Evolutionary conservation across 2,329 filamentous ascomycete species (phyloP).

Genomic region (Huntiella moniliformis): DNA sequence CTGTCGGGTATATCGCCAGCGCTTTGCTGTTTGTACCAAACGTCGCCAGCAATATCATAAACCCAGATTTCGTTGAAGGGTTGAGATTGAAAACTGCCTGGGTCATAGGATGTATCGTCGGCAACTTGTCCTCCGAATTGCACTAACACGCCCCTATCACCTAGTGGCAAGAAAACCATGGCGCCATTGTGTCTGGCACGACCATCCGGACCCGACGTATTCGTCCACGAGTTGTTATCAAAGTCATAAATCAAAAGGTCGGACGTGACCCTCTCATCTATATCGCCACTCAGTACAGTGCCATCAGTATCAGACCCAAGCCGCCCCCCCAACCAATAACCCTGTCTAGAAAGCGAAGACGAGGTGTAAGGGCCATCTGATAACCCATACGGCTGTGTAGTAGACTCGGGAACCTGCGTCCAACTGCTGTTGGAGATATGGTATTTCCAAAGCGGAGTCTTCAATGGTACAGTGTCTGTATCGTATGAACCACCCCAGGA

Average conservation of each 20-base stretch:
- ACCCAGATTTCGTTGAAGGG: constrained; percentile 34
- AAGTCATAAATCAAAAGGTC: constrained; percentile 39
- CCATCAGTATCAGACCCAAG: constrained; percentile 34
- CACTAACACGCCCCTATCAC: constrained; percentile 38
- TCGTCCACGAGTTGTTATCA: constrained; percentile 30
- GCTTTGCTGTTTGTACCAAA: constrained; percentile 42
- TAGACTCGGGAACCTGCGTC: constrained; percentile 23
- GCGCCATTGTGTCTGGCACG: constrained; percentile 37
- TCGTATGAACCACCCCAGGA: constrained; percentile 38
- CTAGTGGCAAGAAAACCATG: constrained; percentile 40
- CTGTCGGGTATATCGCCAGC: constrained; percentile 32
- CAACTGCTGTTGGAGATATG: constrained; percentile 38
- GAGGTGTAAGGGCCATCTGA: constrained; percentile 39
- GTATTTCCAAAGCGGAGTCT: constrained; percentile 33
- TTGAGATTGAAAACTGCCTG: constrained; percentile 27
- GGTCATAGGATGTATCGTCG: constrained; percentile 16
- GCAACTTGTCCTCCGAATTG: constrained; percentile 39
- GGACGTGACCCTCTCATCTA: too few relatives aligned
- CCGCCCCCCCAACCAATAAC: constrained; percentile 45
- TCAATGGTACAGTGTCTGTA: constrained; percentile 31
- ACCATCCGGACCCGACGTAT: constrained; percentile 29
- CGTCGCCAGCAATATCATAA: constrained; percentile 39
- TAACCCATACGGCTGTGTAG: constrained; percentile 24
- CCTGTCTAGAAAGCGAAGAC: constrained; percentile 33
- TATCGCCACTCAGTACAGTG: constrained; percentile 26